These are phyloP conservation scores for Colletotrichum lentis DNA, from an alignment of 2,329 filamentous ascomycete genomes.

Conservation along the genomic window DNA sequence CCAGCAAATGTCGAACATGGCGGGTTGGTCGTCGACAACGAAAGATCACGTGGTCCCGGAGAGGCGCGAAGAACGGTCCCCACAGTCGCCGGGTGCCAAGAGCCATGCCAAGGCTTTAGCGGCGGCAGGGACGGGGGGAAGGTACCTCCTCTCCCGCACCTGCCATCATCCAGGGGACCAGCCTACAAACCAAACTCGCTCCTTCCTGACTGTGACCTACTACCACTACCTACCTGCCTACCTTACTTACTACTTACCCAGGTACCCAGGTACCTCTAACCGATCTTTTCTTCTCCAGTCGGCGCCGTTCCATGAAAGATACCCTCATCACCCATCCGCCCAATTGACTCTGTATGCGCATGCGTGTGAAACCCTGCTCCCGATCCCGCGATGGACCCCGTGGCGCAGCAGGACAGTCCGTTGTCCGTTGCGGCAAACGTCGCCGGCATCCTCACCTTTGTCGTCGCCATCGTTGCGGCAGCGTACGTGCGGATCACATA, in stretches of 20 bases:
- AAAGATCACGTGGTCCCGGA: neutral
- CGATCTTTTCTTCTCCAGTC: too few relatives aligned
- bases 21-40: neutral
- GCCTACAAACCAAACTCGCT: too few relatives aligned
- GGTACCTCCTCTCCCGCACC: neutral
- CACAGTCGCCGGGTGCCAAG: too few relatives aligned
- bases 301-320: neutral
- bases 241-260: too few relatives aligned
- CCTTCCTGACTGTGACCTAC: too few relatives aligned
- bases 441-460: constrained; percentile 57
- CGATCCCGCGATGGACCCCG: constrained; percentile 15
- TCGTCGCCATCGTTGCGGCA: constrained; percentile 55
- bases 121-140: constrained; percentile 3
- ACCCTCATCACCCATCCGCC: neutral
- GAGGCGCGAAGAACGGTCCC: neutral
- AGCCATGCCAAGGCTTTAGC: constrained; percentile 4
- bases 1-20: neutral
- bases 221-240: too few relatives aligned
- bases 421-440: constrained; percentile 55
- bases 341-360: neutral
- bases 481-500: constrained; percentile 56
- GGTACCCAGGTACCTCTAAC: too few relatives aligned
- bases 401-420: constrained; percentile 50
- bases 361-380: neutral
- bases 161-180: too few relatives aligned